These are phyloP conservation scores for Vachellia collinsii DNA, from an alignment of 306 rosid species.

Conservation along the genomic window DNA sequence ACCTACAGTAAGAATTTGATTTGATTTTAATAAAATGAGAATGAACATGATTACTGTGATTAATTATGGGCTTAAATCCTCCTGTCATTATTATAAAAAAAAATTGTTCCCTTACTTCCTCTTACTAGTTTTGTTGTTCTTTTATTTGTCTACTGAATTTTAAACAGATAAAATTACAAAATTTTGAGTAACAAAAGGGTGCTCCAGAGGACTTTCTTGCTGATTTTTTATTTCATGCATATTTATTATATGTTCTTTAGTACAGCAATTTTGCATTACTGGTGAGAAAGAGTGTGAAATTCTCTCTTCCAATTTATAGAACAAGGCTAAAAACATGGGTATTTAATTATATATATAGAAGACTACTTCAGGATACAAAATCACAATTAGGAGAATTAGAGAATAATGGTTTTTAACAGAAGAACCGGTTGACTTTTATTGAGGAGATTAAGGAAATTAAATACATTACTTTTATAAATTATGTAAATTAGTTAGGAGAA, in stretches of 20 bases:
- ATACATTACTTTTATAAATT: too few relatives aligned
- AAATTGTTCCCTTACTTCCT: not conserved
- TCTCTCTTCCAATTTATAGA: not conserved
- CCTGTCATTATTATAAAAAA: not conserved
- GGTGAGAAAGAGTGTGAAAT: not conserved
- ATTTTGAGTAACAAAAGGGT: not conserved
- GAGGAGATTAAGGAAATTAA: too few relatives aligned
- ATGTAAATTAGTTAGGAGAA: too few relatives aligned
- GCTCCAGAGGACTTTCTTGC: constrained; percentile 21
- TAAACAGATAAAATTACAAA: constrained; percentile 14
- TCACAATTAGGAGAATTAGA: not conserved
- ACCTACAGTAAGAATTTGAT: constrained; percentile 75
- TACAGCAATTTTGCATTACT: constrained; percentile 18
- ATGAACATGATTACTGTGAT: not conserved
- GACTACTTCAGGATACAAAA: not conserved
- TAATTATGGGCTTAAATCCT: not conserved
- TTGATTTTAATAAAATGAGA: not conserved
- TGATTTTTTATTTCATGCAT: constrained; percentile 14
- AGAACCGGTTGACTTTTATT: too few relatives aligned
- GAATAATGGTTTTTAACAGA: not conserved
- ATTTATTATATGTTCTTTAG: not conserved
- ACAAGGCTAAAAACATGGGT: not conserved
- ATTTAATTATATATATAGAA: not conserved
- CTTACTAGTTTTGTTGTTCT: not conserved
- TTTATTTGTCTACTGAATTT: constrained; percentile 2